Evolutionary conservation across 805 yeast species (phyloP), one percentile per base, ranked within the genome.

Genomic region (Ogataea allantospora): DNA sequence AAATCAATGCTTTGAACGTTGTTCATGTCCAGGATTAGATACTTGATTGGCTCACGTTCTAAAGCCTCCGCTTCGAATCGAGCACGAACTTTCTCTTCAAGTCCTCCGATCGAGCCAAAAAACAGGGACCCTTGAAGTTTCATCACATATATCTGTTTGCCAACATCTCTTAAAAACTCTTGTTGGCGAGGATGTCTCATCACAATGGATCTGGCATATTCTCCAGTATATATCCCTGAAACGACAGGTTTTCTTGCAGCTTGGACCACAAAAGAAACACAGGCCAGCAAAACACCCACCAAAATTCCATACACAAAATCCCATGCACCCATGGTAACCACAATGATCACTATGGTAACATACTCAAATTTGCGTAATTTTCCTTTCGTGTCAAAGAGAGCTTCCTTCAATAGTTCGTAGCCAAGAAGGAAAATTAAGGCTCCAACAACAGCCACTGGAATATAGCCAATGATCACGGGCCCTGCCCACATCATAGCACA

Each of bases 381-480:
- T 4, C 91, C 93, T 63, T 75, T 72, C 0, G 98, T 88, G 58
- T 93, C 98, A 50, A 75, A 77, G 6, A 93, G 54, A 0, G 97
- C 86, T 60, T 93, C 99, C 38, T 83, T 79, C 48, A 93, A 60
- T 36, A 93, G 67, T 58, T 93, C 99, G 57, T 91, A 85, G 2
- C 99, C 99, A 33, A 93, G 69, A 41, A 93, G 65, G 61, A 84
- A 93, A 47, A 93, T 93, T 42, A 93, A 73, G 0, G 96, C 78
- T 0, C 97, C 98, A 17, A 93, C 99, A 26, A 93, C 97, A 65
- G 95, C 85, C 11, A 93, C 87, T 0, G 99, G 99, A 33, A 93
- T 93, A 55, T 68, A 87, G 0, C 96, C 96, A 54, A 93, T 87
- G n/a, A 91, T 80, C 1, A 75, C 84, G 0, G 98, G 97, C 0